These are phyloP conservation scores for Colletotrichum sp. DNA, from an alignment of 2,329 filamentous ascomycete genomes.

Conservation along the genomic window DNA sequence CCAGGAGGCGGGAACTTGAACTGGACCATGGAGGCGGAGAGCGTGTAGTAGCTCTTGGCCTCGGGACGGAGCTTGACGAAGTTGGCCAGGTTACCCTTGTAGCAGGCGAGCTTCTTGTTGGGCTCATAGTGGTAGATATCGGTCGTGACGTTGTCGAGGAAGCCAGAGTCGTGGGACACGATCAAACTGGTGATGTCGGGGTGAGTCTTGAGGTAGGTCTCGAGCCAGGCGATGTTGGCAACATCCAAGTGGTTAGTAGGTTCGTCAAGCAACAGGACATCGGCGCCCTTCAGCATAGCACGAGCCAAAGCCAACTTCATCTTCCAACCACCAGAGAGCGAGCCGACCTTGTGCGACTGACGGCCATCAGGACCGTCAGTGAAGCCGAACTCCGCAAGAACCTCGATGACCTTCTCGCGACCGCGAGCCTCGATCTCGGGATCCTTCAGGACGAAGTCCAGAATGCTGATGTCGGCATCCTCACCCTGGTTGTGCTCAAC, in stretches of 20 bases:
- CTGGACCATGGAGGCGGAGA: slow-evolving; percentile 85
- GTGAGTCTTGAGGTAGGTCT: slow-evolving; percentile 94
- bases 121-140: slow-evolving; percentile 99
- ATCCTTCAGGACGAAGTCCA: slow-evolving; percentile 91
- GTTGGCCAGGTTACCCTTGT: slow-evolving; percentile 80
- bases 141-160: slow-evolving; percentile 96
- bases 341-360: slow-evolving; percentile 89
- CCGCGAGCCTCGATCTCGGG: slow-evolving; percentile 83
- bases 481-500: slow-evolving; percentile 99
- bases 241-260: slow-evolving; percentile 99
- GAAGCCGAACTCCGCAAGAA: slow-evolving; percentile 92
- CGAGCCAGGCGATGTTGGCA: slow-evolving; percentile 92
- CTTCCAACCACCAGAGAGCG: slow-evolving; percentile 97
- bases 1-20: slow-evolving; percentile 99
- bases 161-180: slow-evolving; percentile 97
- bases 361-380: slow-evolving; percentile 86
- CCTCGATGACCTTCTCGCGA: slow-evolving; percentile 78
- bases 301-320: slow-evolving; percentile 98
- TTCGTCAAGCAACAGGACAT: slow-evolving; percentile 95
- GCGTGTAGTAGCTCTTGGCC: slow-evolving; percentile 97
- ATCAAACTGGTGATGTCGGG: slow-evolving; percentile 97
- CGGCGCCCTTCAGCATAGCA: slow-evolving; percentile 96
- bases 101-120: slow-evolving; percentile 89
- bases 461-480: slow-evolving; percentile 93
- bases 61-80: slow-evolving; percentile 93